A percentile compares a stretch with the other conserved stretches of the same genome.
phyloP scores from a whole-genome alignment of 768 basidiomycete species.

The Filobasidium floriforme region DNA sequence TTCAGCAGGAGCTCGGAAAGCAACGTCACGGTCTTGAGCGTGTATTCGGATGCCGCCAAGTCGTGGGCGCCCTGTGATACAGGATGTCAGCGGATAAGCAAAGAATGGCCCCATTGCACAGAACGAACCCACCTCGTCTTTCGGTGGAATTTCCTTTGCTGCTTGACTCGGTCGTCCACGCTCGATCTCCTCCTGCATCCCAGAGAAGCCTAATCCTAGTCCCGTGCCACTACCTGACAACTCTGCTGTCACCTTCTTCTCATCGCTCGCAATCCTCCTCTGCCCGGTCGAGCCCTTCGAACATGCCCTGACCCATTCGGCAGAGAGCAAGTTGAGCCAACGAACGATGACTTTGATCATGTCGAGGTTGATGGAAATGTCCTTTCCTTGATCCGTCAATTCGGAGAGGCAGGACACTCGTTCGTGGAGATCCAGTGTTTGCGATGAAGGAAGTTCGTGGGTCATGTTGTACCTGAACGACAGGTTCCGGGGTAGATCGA shows the following conservation, averaged over 20 bases:
- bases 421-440: slow-evolving; percentile 9
- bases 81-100: slow-evolving; percentile 1
- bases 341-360: slow-evolving; percentile 27
- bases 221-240: not conserved
- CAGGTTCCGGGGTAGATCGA: slow-evolving; percentile 9
- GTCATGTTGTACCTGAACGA: not conserved
- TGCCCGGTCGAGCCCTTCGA: slow-evolving; percentile 14
- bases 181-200: not conserved
- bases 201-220: not conserved
- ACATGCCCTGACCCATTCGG: slow-evolving; percentile 38
- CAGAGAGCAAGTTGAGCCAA: slow-evolving; percentile 29
- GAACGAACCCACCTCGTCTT: not conserved
- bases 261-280: slow-evolving; percentile 9
- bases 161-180: not conserved
- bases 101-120: not conserved
- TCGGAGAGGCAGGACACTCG: slow-evolving; percentile 16
- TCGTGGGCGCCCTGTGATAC: not conserved
- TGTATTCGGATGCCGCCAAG: not conserved
- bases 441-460: not conserved
- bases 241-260: slow-evolving; percentile 16
- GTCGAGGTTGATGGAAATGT: slow-evolving; percentile 16
- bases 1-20: slow-evolving; percentile 33
- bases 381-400: slow-evolving; percentile 17
- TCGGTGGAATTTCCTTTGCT: not conserved
- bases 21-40: slow-evolving; percentile 15